phyloP scores from a whole-genome alignment of 176 grass and related monocot genomes.

The Carex parvula region DNA sequence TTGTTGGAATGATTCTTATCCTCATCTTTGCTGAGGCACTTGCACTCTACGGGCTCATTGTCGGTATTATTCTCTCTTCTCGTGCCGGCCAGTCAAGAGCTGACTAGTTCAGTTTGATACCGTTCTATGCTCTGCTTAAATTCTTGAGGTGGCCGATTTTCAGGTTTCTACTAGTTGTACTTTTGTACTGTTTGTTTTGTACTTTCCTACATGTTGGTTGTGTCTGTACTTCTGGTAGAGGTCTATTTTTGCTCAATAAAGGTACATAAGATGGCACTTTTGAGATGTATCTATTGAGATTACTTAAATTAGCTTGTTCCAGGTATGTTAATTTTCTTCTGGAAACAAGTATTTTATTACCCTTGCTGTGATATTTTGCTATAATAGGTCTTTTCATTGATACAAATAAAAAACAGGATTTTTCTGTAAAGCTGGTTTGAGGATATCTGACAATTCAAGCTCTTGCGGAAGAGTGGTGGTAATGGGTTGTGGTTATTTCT shows the following conservation, averaged over 20 bases:
- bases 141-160: conserved; percentile 2
- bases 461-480: background rate
- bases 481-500: background rate
- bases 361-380: background rate
- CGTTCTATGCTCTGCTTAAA: conserved; percentile 6
- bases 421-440: background rate
- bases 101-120: conserved; percentile 5
- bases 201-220: conserved; percentile 13
- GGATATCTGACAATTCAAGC: background rate
- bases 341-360: conserved; percentile 9
- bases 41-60: conserved; percentile 37
- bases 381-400: background rate
- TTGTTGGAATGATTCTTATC: conserved; percentile 39
- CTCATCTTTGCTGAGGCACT: conserved; percentile 34
- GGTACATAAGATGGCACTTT: conserved; percentile 17
- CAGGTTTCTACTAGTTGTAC: conserved; percentile 29
- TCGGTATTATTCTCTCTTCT: conserved; percentile 34
- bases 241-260: conserved; percentile 27
- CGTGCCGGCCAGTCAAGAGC: conserved; percentile 32
- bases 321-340: conserved; percentile 5
- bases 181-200: conserved; percentile 4
- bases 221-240: conserved; percentile 29
- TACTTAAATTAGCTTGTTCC: conserved; percentile 20
- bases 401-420: background rate
- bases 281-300: conserved; percentile 31